Base-by-base conservation (phyloP, 257 asterid genomes). In the Solanum appendiculatum region DNA sequence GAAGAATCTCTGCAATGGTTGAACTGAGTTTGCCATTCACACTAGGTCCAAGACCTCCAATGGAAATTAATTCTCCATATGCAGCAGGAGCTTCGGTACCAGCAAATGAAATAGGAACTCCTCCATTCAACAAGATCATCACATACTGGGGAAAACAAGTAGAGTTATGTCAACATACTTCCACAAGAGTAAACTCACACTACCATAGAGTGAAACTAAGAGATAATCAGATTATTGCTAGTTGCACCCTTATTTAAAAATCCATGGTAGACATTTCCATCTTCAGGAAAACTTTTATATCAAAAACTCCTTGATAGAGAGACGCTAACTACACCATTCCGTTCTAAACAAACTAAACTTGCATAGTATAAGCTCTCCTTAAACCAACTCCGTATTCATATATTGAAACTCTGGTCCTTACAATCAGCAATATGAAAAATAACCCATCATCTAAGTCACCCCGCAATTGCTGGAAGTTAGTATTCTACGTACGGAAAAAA, bases 71-170 rank as follows among this genome's bases (percentile, higher is more conserved):
- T 82, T 97, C 98, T 51, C 94, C 98, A 39, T 94, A 97, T 6
- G 99, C 99, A 88, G 99, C 97, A 36, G 98, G 98, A 90, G 95
- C 98, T 88, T 97, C 99, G 7, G 94, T 94, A 68, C 96, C 97
- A 11, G 93, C 98, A 88, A 97, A 97, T 25, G 96, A 88, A 87
- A 97, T 89, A 27, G 98, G 98, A 40, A 94, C 97, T 42, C 96
- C 94, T 82, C 98, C 98, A 83, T 97, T 97, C 90, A 97, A 89
- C 91, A 97, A 72, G 84, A 97, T 91, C 99, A 95, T 94, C 93
- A 97, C 98, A 87, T 92, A 94, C 98, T 95, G 88, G 56, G n/a
- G 69, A 42, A 83, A 72, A 48, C 85, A 81, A 29, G 20, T 46
- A 82, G 11, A 20, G 7, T 34, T 78, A 63, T 6, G 74, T 80